These are phyloP conservation scores for Pestalotiopsis sp. DNA, from an alignment of 2,329 filamentous ascomycete genomes.

Conservation along the genomic window DNA sequence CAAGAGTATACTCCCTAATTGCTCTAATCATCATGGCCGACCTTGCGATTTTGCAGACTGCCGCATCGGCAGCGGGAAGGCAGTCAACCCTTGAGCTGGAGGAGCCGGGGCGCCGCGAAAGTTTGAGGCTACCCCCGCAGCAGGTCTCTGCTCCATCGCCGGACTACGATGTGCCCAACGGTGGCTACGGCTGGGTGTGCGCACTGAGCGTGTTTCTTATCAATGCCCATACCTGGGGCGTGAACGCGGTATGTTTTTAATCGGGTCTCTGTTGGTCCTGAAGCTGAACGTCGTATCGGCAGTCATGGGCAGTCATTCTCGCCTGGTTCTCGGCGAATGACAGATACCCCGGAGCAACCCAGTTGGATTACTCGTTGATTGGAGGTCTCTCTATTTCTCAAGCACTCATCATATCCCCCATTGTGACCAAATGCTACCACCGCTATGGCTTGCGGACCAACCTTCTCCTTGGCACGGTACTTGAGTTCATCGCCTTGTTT, in stretches of 20 bases:
- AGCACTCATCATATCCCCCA: slow-evolving; percentile 42
- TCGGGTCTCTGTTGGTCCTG: not conserved
- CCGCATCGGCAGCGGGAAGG: not conserved
- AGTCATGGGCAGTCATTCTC: slow-evolving; percentile 58
- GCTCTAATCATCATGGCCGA: not conserved
- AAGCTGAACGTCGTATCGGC: not conserved
- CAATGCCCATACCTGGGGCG: slow-evolving; percentile 42
- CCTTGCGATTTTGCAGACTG: not conserved
- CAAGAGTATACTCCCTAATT: not conserved
- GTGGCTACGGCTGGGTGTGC: slow-evolving; percentile 58
- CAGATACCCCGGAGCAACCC: slow-evolving; percentile 52
- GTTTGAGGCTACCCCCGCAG: not conserved
- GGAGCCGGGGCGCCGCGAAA: not conserved
- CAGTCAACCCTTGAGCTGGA: not conserved
- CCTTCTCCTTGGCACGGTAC: slow-evolving; percentile 54
- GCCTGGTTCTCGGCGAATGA: slow-evolving; percentile 55
- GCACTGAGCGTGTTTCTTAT: slow-evolving; percentile 37
- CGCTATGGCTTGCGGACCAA: slow-evolving; percentile 34
- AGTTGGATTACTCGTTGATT: slow-evolving; percentile 61
- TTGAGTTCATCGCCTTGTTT: slow-evolving; percentile 54
- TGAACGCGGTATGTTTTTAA: slow-evolving; percentile 34
- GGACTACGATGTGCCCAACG: slow-evolving; percentile 47
- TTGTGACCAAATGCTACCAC: slow-evolving; percentile 29
- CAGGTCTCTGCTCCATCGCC: not conserved
- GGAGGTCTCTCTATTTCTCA: slow-evolving; percentile 58